Evolutionary conservation across 805 yeast genomes (phyloP).

Genomic region (Wickerhamomyces strasburgensis): DNA sequence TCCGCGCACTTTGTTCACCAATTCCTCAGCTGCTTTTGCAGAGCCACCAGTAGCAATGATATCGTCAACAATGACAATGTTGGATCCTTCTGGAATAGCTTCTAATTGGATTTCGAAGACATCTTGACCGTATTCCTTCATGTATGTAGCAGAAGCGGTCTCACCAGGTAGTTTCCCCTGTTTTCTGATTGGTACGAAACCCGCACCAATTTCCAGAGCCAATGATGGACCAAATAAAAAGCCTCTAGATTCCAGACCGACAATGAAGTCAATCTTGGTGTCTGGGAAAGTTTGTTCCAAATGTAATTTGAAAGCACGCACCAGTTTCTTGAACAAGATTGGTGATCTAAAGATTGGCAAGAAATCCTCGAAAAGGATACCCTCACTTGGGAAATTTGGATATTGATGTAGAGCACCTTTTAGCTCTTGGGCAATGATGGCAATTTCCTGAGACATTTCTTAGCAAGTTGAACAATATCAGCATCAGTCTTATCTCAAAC

Average conservation of each 20-base stretch:
- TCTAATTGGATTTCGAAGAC: slow-evolving; percentile 82
- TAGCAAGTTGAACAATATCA: too few species aligned
- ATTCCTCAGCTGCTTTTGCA: slow-evolving; percentile 89
- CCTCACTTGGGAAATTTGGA: slow-evolving; percentile 92
- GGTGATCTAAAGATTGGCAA: slow-evolving; percentile 90
- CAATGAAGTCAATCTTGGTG: slow-evolving; percentile 75
- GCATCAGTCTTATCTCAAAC: neutral
- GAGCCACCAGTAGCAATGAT: slow-evolving; percentile 98
- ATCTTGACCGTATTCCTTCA: slow-evolving; percentile 92
- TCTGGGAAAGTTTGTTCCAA: slow-evolving; percentile 50
- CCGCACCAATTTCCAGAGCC: slow-evolving; percentile 83
- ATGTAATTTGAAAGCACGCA: slow-evolving; percentile 76
- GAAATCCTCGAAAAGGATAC: slow-evolving; percentile 92
- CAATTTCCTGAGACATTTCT: slow-evolving; percentile 14
- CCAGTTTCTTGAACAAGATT: slow-evolving; percentile 68
- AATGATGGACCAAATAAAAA: slow-evolving; percentile 94
- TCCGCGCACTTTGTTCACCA: slow-evolving; percentile 63
- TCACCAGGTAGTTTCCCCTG: slow-evolving; percentile 94
- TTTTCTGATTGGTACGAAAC: slow-evolving; percentile 94
- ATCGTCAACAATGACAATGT: slow-evolving; percentile 87
- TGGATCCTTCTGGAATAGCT: slow-evolving; percentile 74
- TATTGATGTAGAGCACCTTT: slow-evolving; percentile 63
- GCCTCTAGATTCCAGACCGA: slow-evolving; percentile 96
- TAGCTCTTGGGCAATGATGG: slow-evolving; percentile 37
- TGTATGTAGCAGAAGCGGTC: slow-evolving; percentile 61